These are phyloP conservation scores for Malassezia nana DNA, from an alignment of 1,284 basidiomycete genomes.

Conservation along the genomic window DNA sequence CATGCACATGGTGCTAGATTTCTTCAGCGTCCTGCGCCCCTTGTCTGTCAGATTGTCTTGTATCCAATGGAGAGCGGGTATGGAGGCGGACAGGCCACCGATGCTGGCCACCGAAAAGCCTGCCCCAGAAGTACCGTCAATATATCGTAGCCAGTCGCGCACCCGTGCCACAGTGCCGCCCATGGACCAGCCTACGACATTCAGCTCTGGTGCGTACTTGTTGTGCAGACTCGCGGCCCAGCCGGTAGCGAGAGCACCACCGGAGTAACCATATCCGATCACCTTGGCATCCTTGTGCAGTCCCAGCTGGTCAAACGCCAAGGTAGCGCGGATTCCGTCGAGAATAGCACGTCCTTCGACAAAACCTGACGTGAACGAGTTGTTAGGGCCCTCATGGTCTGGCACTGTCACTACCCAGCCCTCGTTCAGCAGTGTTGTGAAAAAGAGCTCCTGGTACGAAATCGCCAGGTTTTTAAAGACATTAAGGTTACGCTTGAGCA, in stretches of 20 bases:
- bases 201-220: constrained; percentile 29
- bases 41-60: constrained; percentile 17
- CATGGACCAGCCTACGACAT: constrained; percentile 29
- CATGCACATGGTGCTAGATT: not conserved
- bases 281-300: constrained; percentile 23
- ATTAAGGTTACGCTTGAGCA: constrained; percentile 13
- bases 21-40: constrained; percentile 6
- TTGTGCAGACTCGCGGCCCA: constrained; percentile 36
- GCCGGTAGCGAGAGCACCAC: constrained; percentile 37
- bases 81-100: constrained; percentile 28
- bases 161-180: constrained; percentile 28
- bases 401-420: constrained; percentile 35
- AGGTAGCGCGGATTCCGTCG: constrained; percentile 31
- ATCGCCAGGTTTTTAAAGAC: constrained; percentile 17
- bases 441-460: constrained; percentile 30
- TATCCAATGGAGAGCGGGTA: constrained; percentile 30
- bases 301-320: constrained; percentile 24
- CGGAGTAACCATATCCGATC: constrained; percentile 37
- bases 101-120: constrained; percentile 31
- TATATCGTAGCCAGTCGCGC: constrained; percentile 11
- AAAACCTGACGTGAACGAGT: constrained; percentile 32
- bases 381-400: constrained; percentile 38
- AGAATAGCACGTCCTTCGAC: constrained; percentile 31
- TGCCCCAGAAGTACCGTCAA: constrained; percentile 27
- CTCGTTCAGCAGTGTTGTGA: constrained; percentile 27